A percentile compares a stretch with the other conserved stretches of the same genome.
Evolutionary conservation across 345 rosid species (phyloP).

Genomic region (Corymbia maculata): DNA sequence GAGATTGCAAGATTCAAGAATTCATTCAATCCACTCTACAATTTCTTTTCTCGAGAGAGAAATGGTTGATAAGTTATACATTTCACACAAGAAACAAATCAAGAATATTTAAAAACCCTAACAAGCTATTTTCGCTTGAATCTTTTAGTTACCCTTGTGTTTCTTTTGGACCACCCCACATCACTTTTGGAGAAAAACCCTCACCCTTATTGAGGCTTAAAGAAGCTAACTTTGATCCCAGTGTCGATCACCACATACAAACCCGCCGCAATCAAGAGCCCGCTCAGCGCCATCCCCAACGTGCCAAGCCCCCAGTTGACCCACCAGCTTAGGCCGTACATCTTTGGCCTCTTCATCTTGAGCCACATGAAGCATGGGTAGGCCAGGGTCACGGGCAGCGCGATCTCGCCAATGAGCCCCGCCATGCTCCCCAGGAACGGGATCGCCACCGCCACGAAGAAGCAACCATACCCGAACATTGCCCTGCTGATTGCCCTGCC

Average conservation of each 20-base stretch:
- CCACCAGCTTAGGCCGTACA: slow-evolving; percentile 32
- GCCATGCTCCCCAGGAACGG: slow-evolving; percentile 46
- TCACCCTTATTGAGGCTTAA: slow-evolving; percentile 24
- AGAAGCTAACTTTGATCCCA: slow-evolving; percentile 53
- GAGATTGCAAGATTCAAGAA: background rate
- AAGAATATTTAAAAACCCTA: background rate
- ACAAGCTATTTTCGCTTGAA: background rate
- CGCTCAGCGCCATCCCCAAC: slow-evolving; percentile 38
- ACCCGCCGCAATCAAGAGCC: slow-evolving; percentile 29
- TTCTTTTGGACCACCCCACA: background rate
- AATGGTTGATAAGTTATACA: background rate
- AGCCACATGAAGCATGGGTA: slow-evolving; percentile 77
- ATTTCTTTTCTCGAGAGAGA: background rate
- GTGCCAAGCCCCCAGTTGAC: slow-evolving; percentile 51
- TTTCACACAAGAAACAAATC: background rate
- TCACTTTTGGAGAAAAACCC: background rate
- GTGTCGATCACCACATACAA: slow-evolving; percentile 27
- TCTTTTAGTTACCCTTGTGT: background rate
- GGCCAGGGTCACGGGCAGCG: slow-evolving; percentile 51
- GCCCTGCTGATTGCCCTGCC: slow-evolving; percentile 31
- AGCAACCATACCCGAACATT: slow-evolving; percentile 20
- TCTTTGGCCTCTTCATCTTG: slow-evolving; percentile 35
- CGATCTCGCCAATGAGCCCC: slow-evolving; percentile 50
- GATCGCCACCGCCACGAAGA: slow-evolving; percentile 46
- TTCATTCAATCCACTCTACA: background rate